These are phyloP conservation scores for Rickenella mellea DNA, from an alignment of 768 basidiomycete genomes.

Conservation along the genomic window DNA sequence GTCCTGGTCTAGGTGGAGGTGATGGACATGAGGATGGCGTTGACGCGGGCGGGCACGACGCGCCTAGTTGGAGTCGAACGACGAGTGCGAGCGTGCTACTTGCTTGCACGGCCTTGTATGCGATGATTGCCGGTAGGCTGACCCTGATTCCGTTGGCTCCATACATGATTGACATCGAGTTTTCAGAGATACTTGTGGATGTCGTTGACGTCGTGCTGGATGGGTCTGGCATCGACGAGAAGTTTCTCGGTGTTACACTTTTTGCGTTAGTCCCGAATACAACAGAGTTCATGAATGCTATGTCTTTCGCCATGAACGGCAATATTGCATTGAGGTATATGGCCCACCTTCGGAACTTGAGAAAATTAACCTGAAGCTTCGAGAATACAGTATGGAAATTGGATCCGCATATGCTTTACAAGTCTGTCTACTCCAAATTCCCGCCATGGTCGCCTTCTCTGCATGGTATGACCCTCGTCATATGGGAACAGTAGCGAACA, in stretches of 20 bases:
- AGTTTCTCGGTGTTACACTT: conserved; percentile 92
- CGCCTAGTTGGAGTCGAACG: conserved; percentile 88
- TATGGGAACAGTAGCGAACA: conserved; percentile 80
- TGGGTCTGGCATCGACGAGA: conserved; percentile 91
- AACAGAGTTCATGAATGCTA: conserved; percentile 99
- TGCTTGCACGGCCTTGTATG: conserved; percentile 86
- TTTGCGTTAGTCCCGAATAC: conserved; percentile 98
- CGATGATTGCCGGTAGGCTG: conserved; percentile 82
- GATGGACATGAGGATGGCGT: conserved; percentile 38
- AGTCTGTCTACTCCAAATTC: conserved; percentile 94
- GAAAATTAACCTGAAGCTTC: conserved; percentile 2
- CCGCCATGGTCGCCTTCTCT: conserved; percentile 98
- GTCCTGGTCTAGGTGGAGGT: conserved; percentile 22
- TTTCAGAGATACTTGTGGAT: conserved; percentile 81
- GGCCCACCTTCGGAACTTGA: neutral
- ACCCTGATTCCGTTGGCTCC: neutral
- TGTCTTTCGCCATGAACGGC: conserved; percentile 92
- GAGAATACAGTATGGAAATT: conserved; percentile 84
- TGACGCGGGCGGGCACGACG: conserved; percentile 83
- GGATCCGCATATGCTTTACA: conserved; percentile 98
- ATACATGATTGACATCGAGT: conserved; percentile 3
- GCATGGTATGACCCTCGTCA: conserved; percentile 85
- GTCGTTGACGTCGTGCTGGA: conserved; percentile 91
- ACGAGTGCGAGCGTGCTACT: conserved; percentile 87
- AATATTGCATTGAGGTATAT: conserved; percentile 91